Evolutionary conservation across 2,329 filamentous ascomycete genomes (phyloP).

Genomic region (Aspergillus unguis): DNA sequence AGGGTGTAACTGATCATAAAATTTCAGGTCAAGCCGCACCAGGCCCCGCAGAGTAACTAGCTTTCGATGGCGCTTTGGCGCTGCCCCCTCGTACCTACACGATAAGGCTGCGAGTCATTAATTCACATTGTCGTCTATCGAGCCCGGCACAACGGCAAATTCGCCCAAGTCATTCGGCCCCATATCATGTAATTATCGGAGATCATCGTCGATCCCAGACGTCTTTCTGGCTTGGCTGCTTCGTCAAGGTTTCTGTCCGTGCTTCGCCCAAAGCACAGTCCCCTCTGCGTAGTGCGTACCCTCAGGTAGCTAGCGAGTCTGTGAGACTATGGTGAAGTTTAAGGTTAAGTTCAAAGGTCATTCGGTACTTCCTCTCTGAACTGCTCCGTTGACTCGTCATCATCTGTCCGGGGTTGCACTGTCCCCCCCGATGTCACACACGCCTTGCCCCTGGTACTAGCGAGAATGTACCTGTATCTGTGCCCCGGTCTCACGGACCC

Average conservation of each 20-base stretch:
- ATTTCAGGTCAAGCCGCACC: neutral
- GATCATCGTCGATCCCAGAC: conserved; percentile 18
- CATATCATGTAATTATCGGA: conserved; percentile 11
- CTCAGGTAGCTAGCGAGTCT: no score
- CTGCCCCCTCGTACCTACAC: neutral
- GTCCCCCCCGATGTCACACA: no score
- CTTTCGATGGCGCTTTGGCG: neutral
- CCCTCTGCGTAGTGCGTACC: neutral
- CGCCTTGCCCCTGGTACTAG: no score
- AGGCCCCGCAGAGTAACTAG: neutral
- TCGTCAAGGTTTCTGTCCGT: neutral
- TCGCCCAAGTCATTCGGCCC: neutral
- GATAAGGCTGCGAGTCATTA: neutral
- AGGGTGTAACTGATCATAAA: neutral
- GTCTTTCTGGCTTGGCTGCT: neutral
- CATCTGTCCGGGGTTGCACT: no score
- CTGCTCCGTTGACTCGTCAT: no score
- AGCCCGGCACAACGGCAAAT: no score
- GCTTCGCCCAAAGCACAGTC: neutral
- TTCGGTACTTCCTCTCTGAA: no score
- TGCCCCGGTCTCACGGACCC: no score
- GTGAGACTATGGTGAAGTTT: no score
- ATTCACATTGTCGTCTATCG: no score
- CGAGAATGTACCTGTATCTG: no score
- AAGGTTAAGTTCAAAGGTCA: no score